phyloP scores from a whole-genome alignment of 1,284 basidiomycete species.

The Marasmius tenuissimus region DNA sequence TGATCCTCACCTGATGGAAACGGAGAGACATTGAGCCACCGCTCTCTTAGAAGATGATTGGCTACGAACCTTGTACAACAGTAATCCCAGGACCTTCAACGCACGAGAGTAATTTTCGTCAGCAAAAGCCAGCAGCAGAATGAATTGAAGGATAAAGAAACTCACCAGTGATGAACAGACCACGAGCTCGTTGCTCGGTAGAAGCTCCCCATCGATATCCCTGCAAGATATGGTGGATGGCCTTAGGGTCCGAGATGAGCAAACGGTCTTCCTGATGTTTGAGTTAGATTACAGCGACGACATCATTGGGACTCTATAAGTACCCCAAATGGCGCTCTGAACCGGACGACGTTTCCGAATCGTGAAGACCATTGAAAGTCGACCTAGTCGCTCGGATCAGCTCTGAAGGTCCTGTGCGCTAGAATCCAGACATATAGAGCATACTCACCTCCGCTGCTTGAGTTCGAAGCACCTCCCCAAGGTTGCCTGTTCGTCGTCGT shows the following conservation, averaged over 20 bases:
- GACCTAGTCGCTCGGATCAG: background rate
- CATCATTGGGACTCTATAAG: background rate
- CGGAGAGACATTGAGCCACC: background rate
- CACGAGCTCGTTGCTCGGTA: background rate
- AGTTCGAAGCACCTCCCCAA: background rate
- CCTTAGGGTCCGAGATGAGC: conserved; percentile 18
- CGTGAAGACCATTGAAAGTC: conserved; percentile 3
- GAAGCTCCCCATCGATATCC: conserved; percentile 13
- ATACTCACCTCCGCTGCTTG: background rate
- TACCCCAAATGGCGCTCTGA: conserved; percentile 4
- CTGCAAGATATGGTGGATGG: conserved; percentile 18
- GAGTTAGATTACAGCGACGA: background rate
- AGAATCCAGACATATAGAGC: background rate
- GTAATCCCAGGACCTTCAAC: background rate
- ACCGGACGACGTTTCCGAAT: conserved; percentile 4
- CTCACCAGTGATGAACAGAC: conserved; percentile 1
- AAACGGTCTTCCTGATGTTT: conserved; percentile 15
- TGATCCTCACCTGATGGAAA: conserved; percentile 13
- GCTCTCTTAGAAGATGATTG: background rate
- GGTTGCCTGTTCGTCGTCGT: background rate
- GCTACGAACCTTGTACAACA: conserved; percentile 2
- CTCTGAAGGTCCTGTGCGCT: background rate
- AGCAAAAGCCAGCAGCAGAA: background rate
- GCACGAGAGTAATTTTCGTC: background rate
- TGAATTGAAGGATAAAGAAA: background rate